Percentiles rank a stretch among this genome's conserved stretches.
These are phyloP conservation scores for Phytophthora palmivora DNA, from an alignment of 352 stramenopile genomes.

Conservation along the genomic window DNA sequence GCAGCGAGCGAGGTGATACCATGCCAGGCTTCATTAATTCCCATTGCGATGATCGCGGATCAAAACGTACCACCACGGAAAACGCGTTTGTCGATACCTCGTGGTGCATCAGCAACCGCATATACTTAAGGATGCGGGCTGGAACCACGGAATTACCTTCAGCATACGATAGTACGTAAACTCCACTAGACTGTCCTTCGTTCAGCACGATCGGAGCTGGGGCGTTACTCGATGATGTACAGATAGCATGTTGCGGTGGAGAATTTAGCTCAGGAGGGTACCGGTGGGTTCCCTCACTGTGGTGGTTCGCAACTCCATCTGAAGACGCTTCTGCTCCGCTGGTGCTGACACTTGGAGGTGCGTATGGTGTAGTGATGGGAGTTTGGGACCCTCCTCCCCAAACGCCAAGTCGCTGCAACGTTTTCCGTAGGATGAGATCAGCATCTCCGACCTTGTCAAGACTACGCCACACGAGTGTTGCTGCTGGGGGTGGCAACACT, in stretches of 20 bases:
- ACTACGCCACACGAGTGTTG: slow-evolving; percentile 60
- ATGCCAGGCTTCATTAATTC: slow-evolving; percentile 82
- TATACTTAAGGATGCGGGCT: slow-evolving; percentile 86
- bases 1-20: slow-evolving; percentile 78
- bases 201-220: slow-evolving; percentile 28
- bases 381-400: slow-evolving; percentile 87
- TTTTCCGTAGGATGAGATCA: slow-evolving; percentile 72
- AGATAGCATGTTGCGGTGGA: slow-evolving; percentile 11
- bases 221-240: slow-evolving; percentile 15
- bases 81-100: slow-evolving; percentile 88
- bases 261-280: slow-evolving; percentile 19
- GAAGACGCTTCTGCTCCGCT: slow-evolving; percentile 6
- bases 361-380: slow-evolving; percentile 81
- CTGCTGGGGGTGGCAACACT: slow-evolving; percentile 56
- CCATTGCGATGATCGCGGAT: slow-evolving; percentile 73
- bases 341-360: slow-evolving; percentile 25
- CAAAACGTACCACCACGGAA: slow-evolving; percentile 80
- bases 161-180: slow-evolving; percentile 83
- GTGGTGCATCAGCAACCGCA: slow-evolving; percentile 88
- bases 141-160: slow-evolving; percentile 77
- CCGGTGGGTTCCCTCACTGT: slow-evolving; percentile 13
- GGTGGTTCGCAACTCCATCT: slow-evolving; percentile 7
- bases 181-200: slow-evolving; percentile 41
- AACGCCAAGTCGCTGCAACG: slow-evolving; percentile 72
- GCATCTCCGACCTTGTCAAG: slow-evolving; percentile 82